phyloP scores from a whole-genome alignment of 495 filamentous ascomycete genomes.

The Aspergillus diversus region DNA sequence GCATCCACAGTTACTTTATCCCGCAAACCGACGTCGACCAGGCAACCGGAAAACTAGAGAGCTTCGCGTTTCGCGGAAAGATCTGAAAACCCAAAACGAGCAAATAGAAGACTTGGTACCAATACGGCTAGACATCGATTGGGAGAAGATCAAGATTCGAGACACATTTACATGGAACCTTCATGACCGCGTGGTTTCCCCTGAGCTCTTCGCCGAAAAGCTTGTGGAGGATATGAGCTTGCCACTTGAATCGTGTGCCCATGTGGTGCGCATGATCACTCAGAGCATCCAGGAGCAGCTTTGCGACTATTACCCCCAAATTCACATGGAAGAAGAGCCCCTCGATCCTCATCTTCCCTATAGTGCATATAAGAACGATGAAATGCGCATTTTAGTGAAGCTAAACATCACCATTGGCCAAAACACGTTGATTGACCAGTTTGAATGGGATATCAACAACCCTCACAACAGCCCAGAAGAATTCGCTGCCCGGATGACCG shows the following conservation, averaged over 20 bases:
- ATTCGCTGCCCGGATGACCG: conserved; percentile 86
- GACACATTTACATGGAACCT: conserved; percentile 99
- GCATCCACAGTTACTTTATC: conserved; percentile 72
- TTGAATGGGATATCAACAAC: conserved; percentile 99
- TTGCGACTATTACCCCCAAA: conserved; percentile 88
- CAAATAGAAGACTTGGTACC: conserved; percentile 90
- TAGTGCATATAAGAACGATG: conserved; percentile 94
- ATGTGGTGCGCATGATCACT: conserved; percentile 74
- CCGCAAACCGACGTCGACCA: conserved; percentile 67
- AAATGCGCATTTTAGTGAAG: conserved; percentile 95
- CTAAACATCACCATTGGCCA: conserved; percentile 97
- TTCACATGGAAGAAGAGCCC: conserved; percentile 85
- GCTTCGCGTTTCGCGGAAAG: conserved; percentile 72
- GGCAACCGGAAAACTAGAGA: conserved; percentile 73
- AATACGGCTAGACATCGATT: conserved; percentile 89
- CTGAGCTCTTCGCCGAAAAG: conserved; percentile 82
- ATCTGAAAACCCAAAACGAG: conserved; percentile 81
- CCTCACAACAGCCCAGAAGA: conserved; percentile 90
- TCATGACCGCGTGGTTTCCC: conserved; percentile 79
- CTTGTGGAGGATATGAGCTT: conserved; percentile 90
- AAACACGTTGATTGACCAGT: conserved; percentile 93
- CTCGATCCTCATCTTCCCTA: conserved; percentile 91
- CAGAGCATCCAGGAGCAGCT: conserved; percentile 87
- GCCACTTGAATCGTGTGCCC: conserved; percentile 62
- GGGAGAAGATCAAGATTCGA: conserved; percentile 91